Base-by-base conservation (phyloP, 2,329 filamentous ascomycete species). In the Botrytis hyacinthi region DNA sequence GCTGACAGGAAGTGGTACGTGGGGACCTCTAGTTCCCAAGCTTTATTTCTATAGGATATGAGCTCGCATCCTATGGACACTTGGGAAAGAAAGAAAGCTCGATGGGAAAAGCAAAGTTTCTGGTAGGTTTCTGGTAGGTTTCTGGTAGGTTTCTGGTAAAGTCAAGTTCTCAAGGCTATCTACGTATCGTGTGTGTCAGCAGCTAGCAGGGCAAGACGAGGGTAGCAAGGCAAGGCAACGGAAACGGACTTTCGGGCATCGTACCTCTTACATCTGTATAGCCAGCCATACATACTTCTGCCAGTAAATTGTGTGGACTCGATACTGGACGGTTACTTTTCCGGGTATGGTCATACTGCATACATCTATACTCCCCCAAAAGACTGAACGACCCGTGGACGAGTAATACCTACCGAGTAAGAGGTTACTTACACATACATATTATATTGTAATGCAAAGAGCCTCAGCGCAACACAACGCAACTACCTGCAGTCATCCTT, bases 401-500 rank as follows among this genome's bases (percentile, higher is more conserved):
- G 35, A 32, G 35, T 57, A 26, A 57, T n/a, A 69, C 40, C 42
- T 42, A 57, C 35, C 66, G 48, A 68, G 48, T 57, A 9, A 42
- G 29, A 68, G 66, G 48, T 57, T 32, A 69, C 66, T 32, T 57
- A 16, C 66, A 32, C 40, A 68, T 29, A 32, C 46, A 54, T 42
- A 32, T 20, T 26, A n/a, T 42, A 54, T n/a, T 14, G 22, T n/a
- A 68, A 40, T 37, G 51, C 14, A 57, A 42, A 57, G 66, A 57
- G 66, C 66, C 66, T 54, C 48, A 57, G 48, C 66, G 66, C 48
- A 40, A 68, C 66, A n/a, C 66, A 69, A 62, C 60, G 20, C n/a
- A 29, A 16, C n/a, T 32, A 18, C n/a, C 51, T 57, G 51, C 51
- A 42, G 66, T 59, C 29, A 69, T 57, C 66, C 26, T 59, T 44